A percentile compares a stretch with the other conserved stretches of the same genome.
Conservation (phyloP, 2,329 filamentous ascomycete genomes). For the Ceratocystis papillata region DNA sequence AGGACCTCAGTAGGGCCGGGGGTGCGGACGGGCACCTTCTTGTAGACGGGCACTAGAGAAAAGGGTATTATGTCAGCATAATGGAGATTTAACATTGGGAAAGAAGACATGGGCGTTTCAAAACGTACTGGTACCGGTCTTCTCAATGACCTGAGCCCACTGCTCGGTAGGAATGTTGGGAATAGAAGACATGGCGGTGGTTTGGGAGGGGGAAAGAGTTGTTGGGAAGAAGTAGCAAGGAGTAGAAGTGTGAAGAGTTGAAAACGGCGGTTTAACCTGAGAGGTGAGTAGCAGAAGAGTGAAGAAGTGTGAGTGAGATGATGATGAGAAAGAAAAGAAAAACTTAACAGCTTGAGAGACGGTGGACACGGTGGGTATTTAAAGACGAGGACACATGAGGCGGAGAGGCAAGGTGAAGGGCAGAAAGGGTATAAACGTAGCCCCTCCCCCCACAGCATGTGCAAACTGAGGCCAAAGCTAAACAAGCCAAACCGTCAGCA, state of each 20-base stretch:
- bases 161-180: conserved; percentile 63
- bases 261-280: neutral
- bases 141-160: conserved; percentile 84
- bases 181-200: conserved; percentile 29
- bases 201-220: conserved; percentile 17
- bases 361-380: conserved; percentile 22
- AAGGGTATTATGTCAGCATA: neutral
- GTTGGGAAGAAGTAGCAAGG: conserved; percentile 8
- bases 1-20: conserved; percentile 85
- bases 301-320: conserved; percentile 8
- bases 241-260: neutral
- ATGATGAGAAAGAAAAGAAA: conserved; percentile 17
- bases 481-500: neutral
- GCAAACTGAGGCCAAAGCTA: neutral
- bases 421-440: neutral
- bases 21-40: conserved; percentile 68
- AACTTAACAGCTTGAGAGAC: conserved; percentile 9
- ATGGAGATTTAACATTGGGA: neutral
- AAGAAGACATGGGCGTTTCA: conserved; percentile 8
- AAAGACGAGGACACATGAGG: conserved; percentile 2
- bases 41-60: conserved; percentile 51
- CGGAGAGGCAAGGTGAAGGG: neutral
- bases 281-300: conserved; percentile 12
- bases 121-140: conserved; percentile 57
- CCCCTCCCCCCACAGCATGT: neutral